These are phyloP conservation scores for Botrytis galanthina DNA, from an alignment of 2,329 filamentous ascomycete genomes.

Conservation along the genomic window DNA sequence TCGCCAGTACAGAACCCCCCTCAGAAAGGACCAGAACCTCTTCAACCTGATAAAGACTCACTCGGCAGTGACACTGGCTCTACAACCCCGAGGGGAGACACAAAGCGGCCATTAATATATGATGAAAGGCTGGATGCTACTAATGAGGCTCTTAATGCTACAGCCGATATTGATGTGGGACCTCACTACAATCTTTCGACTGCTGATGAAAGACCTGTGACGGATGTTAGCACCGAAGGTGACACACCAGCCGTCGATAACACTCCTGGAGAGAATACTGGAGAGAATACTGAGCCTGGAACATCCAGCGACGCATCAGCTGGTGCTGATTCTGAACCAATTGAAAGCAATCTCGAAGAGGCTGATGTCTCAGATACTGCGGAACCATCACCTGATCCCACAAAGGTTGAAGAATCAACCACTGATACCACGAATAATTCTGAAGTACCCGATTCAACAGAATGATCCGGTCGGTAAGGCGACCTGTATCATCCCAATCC, in stretches of 20 bases:
- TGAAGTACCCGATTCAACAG: background rate
- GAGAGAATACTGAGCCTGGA: background rate
- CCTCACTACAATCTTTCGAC: background rate
- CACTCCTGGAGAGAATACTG: background rate
- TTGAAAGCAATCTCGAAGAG: background rate
- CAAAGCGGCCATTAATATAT: conserved; percentile 2
- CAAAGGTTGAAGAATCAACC: background rate
- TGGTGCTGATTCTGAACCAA: background rate
- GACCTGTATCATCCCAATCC: background rate
- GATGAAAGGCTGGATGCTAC: conserved; percentile 3
- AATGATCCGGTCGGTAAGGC: background rate
- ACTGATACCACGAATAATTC: background rate
- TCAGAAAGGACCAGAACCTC: conserved; percentile 1
- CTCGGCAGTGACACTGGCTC: background rate
- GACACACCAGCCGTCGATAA: background rate
- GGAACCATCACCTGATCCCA: background rate
- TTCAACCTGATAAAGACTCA: conserved; percentile 7
- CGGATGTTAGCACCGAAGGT: background rate
- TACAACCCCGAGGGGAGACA: background rate
- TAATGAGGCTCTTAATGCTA: background rate
- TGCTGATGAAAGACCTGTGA: background rate
- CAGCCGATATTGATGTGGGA: background rate
- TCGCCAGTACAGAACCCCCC: conserved; percentile 11
- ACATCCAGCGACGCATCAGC: background rate
- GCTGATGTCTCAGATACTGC: background rate